phyloP scores from a whole-genome alignment of 805 yeast species.

The Saccharomyces jurei region DNA sequence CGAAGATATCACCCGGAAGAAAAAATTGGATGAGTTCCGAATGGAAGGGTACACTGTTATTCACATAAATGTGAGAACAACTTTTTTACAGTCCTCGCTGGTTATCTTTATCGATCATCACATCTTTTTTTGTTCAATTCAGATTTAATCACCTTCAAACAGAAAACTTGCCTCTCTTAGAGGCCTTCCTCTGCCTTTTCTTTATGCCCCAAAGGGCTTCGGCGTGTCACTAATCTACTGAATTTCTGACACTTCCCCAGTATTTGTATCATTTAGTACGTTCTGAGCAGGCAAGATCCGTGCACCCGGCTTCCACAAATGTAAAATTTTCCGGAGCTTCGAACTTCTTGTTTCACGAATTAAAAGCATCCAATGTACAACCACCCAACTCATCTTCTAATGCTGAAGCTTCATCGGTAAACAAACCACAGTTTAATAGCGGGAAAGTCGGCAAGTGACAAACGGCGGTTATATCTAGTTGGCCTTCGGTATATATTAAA shows the following conservation, averaged over 20 bases:
- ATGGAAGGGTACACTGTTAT: not conserved
- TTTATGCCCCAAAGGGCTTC: not conserved
- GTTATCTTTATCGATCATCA: not conserved
- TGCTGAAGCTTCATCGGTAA: not conserved
- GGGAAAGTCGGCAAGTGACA: not conserved
- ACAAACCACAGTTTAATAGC: not conserved
- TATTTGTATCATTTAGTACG: not conserved
- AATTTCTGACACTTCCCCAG: not conserved
- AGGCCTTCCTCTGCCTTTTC: not conserved
- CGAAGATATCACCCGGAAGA: not conserved
- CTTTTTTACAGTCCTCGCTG: not conserved
- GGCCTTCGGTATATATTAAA: not conserved
- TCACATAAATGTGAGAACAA: not conserved
- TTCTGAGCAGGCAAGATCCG: not conserved
- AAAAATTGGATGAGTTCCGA: not conserved
- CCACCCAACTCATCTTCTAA: not conserved
- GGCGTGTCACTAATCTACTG: not conserved
- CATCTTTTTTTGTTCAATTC: not conserved
- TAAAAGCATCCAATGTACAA: not conserved
- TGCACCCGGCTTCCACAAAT: not conserved
- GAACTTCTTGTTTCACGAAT: not conserved
- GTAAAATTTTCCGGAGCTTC: not conserved
- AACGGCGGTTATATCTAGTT: not conserved
- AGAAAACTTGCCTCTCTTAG: not conserved
- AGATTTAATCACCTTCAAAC: not conserved